Evolutionary conservation across 2,329 filamentous ascomycete genomes (phyloP), one percentile per base, ranked within the genome.

Genomic region (Aphanocladium album): DNA sequence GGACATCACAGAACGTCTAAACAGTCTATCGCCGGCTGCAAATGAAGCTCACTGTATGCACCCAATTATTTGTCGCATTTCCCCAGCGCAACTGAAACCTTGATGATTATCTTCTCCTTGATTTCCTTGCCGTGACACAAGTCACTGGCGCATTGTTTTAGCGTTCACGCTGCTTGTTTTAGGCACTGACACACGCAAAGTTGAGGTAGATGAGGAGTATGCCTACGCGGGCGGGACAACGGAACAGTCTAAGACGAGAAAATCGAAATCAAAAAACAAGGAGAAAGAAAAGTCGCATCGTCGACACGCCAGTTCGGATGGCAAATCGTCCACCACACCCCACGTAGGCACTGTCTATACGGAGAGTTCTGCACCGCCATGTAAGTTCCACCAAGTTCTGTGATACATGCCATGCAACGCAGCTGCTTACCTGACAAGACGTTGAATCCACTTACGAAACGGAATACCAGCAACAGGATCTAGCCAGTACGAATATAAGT

Each of bases 1-100:
- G 9, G 64, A 66, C 35, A 60, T 69, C 21, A 65, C 68, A 45
- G 65, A 68, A 30, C 58, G 62, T 47, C 60, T 72, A 19, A 61
- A 63, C 17, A 57, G 52, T 14, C 62, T 70, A 30, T 64, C 64
- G 19, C 57, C 66, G 5, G 54, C 56, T 19, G 55, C 60, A 33
- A 64, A 66, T 39, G 64, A 67, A 30, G 53, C 60, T 12, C 64
- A 65, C 46, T 60, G 68, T 70, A 69, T 35, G 68, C 54, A 56
- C 19, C 37, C n/a, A 58, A 23, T 43, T 51, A n/a, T 33, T 16
- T 41, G 12, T n/a, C 25, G 7, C 25, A 14, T 51, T 21, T 23
- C 27, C 47, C 23, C 23, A 17, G 25, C 14, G 46, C 2, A 41
- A 17, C 25, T 16, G 5, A 41, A 41, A 16, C 23, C 37, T 12